Conservation (phyloP, 306 rosid genomes). For the Fragaria nilgerrensis region DNA sequence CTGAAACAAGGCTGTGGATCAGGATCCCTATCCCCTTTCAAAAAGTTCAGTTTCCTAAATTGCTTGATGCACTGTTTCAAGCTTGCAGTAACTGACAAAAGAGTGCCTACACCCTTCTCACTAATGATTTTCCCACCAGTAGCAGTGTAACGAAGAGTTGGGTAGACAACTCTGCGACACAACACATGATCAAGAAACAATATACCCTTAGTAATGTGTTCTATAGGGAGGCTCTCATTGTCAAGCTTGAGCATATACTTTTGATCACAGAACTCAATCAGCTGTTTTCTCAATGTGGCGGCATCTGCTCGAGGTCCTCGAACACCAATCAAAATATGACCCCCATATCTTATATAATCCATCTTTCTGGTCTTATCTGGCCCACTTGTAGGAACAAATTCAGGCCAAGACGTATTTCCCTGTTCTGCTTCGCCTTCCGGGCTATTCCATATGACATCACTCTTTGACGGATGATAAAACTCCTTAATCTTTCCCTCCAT, state of each 20-base stretch:
- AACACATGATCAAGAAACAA: constrained; percentile 94
- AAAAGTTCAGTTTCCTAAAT: constrained; percentile 78
- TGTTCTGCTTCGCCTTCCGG: constrained; percentile 81
- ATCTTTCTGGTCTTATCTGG: constrained; percentile 95
- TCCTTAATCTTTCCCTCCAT: constrained; percentile 88
- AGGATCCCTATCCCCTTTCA: constrained; percentile 94
- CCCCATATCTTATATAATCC: constrained; percentile 83
- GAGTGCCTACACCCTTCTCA: constrained; percentile 96
- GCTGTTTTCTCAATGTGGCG: constrained; percentile 74
- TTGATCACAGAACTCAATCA: constrained; percentile 91
- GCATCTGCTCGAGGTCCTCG: constrained; percentile 92
- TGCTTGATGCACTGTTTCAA: constrained; percentile 88
- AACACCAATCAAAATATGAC: constrained; percentile 85
- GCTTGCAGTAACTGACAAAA: constrained; percentile 89
- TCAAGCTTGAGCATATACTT: constrained; percentile 88
- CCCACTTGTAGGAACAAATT: constrained; percentile 96
- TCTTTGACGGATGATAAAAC: constrained; percentile 83
- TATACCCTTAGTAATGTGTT: constrained; percentile 94
- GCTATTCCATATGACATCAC: constrained; percentile 92
- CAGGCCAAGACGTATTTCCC: constrained; percentile 98
- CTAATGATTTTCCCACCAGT: constrained; percentile 92
- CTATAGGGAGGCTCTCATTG: constrained; percentile 87
- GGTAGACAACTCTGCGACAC: constrained; percentile 92
- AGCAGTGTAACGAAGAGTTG: constrained; percentile 93
- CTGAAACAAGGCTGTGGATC: constrained; percentile 98